Conservation (phyloP, 2,329 filamentous ascomycete species). For the Neurospora crassa region DNA sequence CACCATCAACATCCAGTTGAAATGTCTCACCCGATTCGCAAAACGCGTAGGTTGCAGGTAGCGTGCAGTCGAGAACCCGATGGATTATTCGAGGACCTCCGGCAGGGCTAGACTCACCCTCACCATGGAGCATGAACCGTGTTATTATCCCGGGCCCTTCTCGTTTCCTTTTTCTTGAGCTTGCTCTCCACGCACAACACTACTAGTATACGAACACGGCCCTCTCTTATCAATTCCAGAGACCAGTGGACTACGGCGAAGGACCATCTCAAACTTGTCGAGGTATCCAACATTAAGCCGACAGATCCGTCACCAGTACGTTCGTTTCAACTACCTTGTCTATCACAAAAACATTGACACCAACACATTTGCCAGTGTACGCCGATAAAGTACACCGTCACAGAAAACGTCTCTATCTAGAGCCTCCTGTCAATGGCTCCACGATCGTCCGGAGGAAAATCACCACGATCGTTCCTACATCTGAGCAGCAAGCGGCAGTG, state of each 20-base stretch:
- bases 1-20: background rate
- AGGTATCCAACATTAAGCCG: background rate
- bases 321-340: too few species aligned
- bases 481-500: slow-evolving; percentile 10
- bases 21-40: background rate
- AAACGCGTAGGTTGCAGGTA: background rate
- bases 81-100: background rate
- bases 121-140: background rate
- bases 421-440: slow-evolving; percentile 28
- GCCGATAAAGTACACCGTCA: slow-evolving; percentile 10
- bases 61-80: background rate
- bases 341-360: too few species aligned
- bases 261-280: background rate
- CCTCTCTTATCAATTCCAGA: too few species aligned
- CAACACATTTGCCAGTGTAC: background rate
- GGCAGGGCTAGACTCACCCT: background rate
- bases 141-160: background rate
- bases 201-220: too few species aligned
- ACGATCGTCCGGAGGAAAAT: slow-evolving; percentile 26
- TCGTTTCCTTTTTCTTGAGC: background rate
- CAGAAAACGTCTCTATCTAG: slow-evolving; percentile 33
- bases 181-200: background rate
- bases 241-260: too few species aligned
- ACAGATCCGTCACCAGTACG: background rate
- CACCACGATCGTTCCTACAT: slow-evolving; percentile 29